Evolutionary conservation across 768 basidiomycete genomes (phyloP).

Genomic region (Leucosporidium creatinivorum): DNA sequence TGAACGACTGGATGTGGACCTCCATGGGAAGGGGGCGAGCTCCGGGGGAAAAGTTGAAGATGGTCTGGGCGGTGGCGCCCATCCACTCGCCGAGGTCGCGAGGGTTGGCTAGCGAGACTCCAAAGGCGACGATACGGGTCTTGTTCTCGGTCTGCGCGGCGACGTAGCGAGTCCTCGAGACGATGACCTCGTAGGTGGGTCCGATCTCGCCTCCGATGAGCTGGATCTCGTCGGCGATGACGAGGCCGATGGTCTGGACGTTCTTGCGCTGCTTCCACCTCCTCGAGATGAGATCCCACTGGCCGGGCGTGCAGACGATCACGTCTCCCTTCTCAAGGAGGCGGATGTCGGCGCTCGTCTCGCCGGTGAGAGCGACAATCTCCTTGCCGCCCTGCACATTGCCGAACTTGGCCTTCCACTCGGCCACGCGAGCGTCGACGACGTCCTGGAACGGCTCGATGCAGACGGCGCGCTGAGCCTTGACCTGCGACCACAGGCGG

Average conservation of each 20-base stretch:
- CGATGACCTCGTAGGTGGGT: constrained; percentile 90
- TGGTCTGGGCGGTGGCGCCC: constrained; percentile 81
- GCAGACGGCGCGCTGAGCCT: constrained; percentile 78
- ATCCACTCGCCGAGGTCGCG: constrained; percentile 97
- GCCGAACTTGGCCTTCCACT: constrained; percentile 82
- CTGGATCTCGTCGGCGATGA: constrained; percentile 94
- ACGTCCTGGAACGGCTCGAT: constrained; percentile 96
- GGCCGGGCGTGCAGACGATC: constrained; percentile 85
- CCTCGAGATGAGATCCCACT: constrained; percentile 94
- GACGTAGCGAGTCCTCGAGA: constrained; percentile 94
- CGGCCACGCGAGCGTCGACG: constrained; percentile 80
- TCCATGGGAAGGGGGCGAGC: constrained; percentile 97
- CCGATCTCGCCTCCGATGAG: constrained; percentile 90
- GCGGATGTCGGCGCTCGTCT: constrained; percentile 83
- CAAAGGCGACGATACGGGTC: constrained; percentile 89
- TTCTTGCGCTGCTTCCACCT: constrained; percentile 96
- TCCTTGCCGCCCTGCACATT: constrained; percentile 83
- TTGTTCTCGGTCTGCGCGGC: constrained; percentile 86
- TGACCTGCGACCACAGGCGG: constrained; percentile 84
- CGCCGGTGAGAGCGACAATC: constrained; percentile 87
- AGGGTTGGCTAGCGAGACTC: constrained; percentile 91
- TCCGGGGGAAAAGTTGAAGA: constrained; percentile 96
- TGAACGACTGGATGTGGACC: constrained; percentile 91
- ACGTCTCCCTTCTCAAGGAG: constrained; percentile 85
- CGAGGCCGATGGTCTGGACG: constrained; percentile 80